Conservation (phyloP, 495 filamentous ascomycete genomes). For the Oleoguttula mirabilis region DNA sequence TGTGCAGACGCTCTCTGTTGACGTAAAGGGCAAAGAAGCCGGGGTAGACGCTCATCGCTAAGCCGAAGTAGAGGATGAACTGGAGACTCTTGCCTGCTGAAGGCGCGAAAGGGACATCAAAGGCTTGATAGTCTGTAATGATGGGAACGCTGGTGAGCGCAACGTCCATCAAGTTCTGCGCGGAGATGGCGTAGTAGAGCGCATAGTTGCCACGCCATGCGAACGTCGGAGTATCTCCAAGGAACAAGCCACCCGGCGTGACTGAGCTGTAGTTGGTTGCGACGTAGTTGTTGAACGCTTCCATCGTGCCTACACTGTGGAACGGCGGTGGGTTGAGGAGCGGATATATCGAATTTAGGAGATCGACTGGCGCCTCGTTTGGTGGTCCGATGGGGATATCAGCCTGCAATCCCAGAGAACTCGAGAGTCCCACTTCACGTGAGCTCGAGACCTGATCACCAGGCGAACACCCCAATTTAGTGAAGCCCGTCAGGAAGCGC, state of each 20-base stretch:
- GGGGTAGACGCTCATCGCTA: slow-evolving; percentile 64
- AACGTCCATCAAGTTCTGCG: slow-evolving; percentile 60
- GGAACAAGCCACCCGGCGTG: slow-evolving; percentile 64
- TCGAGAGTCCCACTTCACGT: background rate
- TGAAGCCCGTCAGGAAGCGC: slow-evolving; percentile 51
- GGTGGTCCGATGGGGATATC: slow-evolving; percentile 52
- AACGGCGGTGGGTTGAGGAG: slow-evolving; percentile 26
- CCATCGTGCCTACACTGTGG: slow-evolving; percentile 48
- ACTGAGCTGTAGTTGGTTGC: slow-evolving; percentile 47
- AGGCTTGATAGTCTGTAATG: slow-evolving; percentile 50
- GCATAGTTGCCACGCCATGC: slow-evolving; percentile 45
- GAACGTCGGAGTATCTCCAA: slow-evolving; percentile 48
- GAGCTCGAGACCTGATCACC: background rate
- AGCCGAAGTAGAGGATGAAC: slow-evolving; percentile 63
- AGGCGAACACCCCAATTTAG: slow-evolving; percentile 27
- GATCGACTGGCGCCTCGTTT: slow-evolving; percentile 34
- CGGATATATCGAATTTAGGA: slow-evolving; percentile 14
- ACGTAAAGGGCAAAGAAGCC: slow-evolving; percentile 81
- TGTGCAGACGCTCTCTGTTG: slow-evolving; percentile 60
- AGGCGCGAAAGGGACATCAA: slow-evolving; percentile 56
- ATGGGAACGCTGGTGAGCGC: slow-evolving; percentile 55
- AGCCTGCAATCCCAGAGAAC: slow-evolving; percentile 26
- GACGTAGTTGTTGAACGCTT: slow-evolving; percentile 57
- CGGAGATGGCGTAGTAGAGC: slow-evolving; percentile 47
- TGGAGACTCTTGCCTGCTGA: slow-evolving; percentile 60